These are phyloP conservation scores for Podospora pseudocomata DNA, from an alignment of 495 filamentous ascomycete genomes.

Conservation along the genomic window DNA sequence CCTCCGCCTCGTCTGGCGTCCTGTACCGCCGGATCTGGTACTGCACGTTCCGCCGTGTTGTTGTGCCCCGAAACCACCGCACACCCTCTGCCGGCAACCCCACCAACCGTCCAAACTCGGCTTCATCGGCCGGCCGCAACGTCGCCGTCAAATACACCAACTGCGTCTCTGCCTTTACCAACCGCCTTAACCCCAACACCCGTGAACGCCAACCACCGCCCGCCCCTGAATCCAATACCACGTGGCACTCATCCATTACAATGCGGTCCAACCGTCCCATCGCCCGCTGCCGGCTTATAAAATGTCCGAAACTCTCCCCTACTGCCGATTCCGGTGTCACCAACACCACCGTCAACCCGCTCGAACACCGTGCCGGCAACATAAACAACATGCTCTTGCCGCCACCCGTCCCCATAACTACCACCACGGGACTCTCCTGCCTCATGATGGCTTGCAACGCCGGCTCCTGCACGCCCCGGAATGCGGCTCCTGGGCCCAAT, in stretches of 20 bases:
- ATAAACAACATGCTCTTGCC: conserved; percentile 7
- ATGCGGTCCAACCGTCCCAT: not conserved
- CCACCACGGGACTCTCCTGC: not conserved
- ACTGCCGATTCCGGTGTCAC: conserved; percentile 6
- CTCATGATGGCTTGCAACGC: not conserved
- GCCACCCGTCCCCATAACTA: not conserved
- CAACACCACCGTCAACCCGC: not conserved
- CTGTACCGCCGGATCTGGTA: not conserved
- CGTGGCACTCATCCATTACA: conserved; percentile 2
- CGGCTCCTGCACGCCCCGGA: not conserved
- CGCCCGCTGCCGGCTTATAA: not conserved
- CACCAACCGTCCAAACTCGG: conserved; percentile 1
- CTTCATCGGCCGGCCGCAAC: not conserved
- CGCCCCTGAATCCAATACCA: conserved; percentile 7
- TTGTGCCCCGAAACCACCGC: not conserved
- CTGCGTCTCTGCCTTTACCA: too few relatives aligned
- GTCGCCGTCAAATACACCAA: not conserved
- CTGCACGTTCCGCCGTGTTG: not conserved
- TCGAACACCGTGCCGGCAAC: not conserved
- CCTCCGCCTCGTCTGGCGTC: not conserved
- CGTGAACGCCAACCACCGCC: too few relatives aligned
- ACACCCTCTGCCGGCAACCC: not conserved
- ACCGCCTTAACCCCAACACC: too few relatives aligned
- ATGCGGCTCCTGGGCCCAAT: not conserved
- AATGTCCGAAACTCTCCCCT: not conserved